Percentiles rank a stretch among this genome's conserved stretches.
phyloP scores from a whole-genome alignment of 768 basidiomycete genomes.

The Russula dissimulans region DNA sequence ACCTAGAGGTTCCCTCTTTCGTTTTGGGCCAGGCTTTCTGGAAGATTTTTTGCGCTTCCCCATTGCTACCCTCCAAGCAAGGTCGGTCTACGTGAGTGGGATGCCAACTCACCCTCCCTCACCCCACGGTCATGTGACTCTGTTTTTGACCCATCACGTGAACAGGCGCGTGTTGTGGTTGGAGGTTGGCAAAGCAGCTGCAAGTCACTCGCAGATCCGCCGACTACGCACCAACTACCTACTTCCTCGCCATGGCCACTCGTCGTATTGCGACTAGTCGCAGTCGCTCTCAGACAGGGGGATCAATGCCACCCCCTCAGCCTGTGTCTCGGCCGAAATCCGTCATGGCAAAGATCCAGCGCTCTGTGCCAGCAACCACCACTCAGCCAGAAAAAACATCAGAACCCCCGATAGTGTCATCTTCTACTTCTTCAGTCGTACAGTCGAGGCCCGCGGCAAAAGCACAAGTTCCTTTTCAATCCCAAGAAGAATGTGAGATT shows the following conservation, averaged over 20 bases:
- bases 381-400: constrained; percentile 23
- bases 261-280: constrained; percentile 50
- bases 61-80: too few species aligned
- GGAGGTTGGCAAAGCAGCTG: background rate
- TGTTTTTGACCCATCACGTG: too few species aligned
- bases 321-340: constrained; percentile 36
- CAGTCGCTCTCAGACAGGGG: constrained; percentile 30
- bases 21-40: constrained; percentile 62
- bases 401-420: background rate
- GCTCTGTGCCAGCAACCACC: constrained; percentile 21
- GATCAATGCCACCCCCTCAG: constrained; percentile 29
- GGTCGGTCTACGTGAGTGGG: background rate
- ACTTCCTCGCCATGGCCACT: constrained; percentile 42
- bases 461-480: constrained; percentile 4
- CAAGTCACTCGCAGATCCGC: background rate
- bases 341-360: constrained; percentile 36
- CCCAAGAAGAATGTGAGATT: constrained; percentile 45
- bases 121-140: background rate
- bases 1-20: constrained; percentile 70
- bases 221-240: background rate
- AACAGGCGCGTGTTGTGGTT: constrained; percentile 10
- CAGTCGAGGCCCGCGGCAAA: constrained; percentile 19
- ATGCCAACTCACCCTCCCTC: too few species aligned
- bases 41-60: constrained; percentile 89
- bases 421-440: constrained; percentile 5